Conservation (phyloP, 805 yeast species). For the Ogataea parapolymorpha region DNA sequence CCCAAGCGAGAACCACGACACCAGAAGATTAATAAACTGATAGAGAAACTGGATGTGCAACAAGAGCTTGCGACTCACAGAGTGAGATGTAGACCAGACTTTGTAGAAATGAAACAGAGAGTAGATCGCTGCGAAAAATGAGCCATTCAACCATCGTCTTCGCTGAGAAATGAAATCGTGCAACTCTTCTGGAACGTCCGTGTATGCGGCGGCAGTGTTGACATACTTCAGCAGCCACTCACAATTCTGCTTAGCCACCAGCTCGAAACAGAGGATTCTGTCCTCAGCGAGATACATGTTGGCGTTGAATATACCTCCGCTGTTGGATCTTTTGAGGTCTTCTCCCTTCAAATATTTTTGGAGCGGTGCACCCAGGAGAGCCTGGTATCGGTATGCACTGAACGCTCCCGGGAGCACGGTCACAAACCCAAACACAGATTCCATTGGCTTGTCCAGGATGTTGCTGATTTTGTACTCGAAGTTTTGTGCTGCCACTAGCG, state of each 20-base stretch:
- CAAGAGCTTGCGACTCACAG: slow-evolving; percentile 60
- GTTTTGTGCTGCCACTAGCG: slow-evolving; percentile 93
- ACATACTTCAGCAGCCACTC: slow-evolving; percentile 83
- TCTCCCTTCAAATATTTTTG: slow-evolving; percentile 93
- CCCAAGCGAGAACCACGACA: slow-evolving; percentile 91
- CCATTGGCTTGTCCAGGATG: slow-evolving; percentile 93
- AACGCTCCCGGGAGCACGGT: slow-evolving; percentile 96
- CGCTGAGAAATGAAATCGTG: slow-evolving; percentile 88
- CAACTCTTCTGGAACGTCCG: slow-evolving; percentile 90
- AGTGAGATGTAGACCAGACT: slow-evolving; percentile 79
- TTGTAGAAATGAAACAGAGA: slow-evolving; percentile 73
- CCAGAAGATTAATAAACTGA: slow-evolving; percentile 67
- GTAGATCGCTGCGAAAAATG: slow-evolving; percentile 91
- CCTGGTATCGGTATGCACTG: slow-evolving; percentile 86
- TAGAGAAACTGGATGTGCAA: slow-evolving; percentile 77
- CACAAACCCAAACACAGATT: slow-evolving; percentile 90
- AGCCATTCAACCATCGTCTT: slow-evolving; percentile 96
- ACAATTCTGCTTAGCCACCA: slow-evolving; percentile 76
- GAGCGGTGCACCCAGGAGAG: slow-evolving; percentile 79
- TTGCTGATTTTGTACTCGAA: slow-evolving; percentile 96
- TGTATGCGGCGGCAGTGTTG: slow-evolving; percentile 83
- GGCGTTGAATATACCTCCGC: slow-evolving; percentile 82
- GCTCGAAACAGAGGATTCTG: slow-evolving; percentile 89
- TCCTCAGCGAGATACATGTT: slow-evolving; percentile 98
- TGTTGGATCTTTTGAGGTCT: slow-evolving; percentile 58